A percentile compares a stretch with the other conserved stretches of the same genome.
Evolutionary conservation across 2,329 filamentous ascomycete species (phyloP).

Genomic region (Fusarium begoniae): DNA sequence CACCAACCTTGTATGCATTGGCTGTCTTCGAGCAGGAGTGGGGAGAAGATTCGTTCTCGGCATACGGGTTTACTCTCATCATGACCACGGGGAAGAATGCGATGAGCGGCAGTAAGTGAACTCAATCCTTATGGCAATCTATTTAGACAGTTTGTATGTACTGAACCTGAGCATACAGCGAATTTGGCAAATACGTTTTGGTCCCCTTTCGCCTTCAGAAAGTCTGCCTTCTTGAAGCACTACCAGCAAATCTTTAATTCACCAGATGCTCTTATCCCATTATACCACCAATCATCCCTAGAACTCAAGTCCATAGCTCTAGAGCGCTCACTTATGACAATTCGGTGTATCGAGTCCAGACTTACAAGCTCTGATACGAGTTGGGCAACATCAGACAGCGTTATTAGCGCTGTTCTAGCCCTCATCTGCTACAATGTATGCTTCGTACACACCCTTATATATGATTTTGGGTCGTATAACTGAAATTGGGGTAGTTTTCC

Average conservation of each 20-base stretch:
- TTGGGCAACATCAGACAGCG: conserved; percentile 1
- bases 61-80: conserved; percentile 12
- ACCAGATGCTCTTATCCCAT: not conserved
- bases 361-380: not conserved
- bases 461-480: not conserved
- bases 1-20: not conserved
- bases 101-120: not conserved
- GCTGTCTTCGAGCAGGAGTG: conserved; percentile 13
- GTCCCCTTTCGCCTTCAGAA: conserved; percentile 14
- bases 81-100: conserved; percentile 6
- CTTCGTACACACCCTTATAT: not conserved
- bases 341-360: conserved; percentile 6
- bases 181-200: not conserved
- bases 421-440: conserved; percentile 11
- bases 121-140: accelerated
- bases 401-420: conserved; percentile 5
- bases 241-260: conserved; percentile 3
- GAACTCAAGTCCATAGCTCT: not conserved
- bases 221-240: conserved; percentile 5
- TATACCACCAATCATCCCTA: not conserved
- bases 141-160: accelerated
- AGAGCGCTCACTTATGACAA: conserved; percentile 4
- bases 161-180: not conserved
- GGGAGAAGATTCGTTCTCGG: conserved; percentile 14
- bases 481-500: not conserved